Evolutionary conservation across 2,329 filamentous ascomycete genomes (phyloP), one percentile per base, ranked within the genome.

Genomic region (Neofusicoccum cordaticola): DNA sequence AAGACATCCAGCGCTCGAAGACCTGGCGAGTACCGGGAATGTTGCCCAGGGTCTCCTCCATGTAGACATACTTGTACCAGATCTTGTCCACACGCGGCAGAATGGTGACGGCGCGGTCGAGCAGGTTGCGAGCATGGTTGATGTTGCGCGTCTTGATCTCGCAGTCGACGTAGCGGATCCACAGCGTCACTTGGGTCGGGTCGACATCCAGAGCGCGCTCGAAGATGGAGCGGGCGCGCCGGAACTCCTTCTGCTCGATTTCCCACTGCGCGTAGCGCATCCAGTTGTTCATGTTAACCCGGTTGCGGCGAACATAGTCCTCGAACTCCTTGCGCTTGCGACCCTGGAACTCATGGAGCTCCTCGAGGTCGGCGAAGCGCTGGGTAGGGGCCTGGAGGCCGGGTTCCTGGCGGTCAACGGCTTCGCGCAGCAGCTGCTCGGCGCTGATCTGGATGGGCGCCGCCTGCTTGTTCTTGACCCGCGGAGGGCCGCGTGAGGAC

Each of bases 31-130:
- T 96, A 41, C 94, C 95, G 2, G 93, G 88, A 56, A 99, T 89
- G 72, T 99, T 97, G 6, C 93, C 93, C 63, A 99, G 85, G 80
- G 94, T 98, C 84, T 99, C 95, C 81, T 98, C 94, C 90, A 97
- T 96, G 77, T 96, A 97, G 31, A 96, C 92, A 82, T 97, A 99
- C 77, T 98, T 98, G 83, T 97, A 99, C 95, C 95, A 99, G 39
- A 99, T 82, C 83, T 98, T 98, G 76, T 98, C 93, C 45, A 98
- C 87, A 65, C 95, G 85, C 4, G 95, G 95, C 44, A 97, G 82
- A 64, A 96, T 91, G 0, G 93, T 93, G 62, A 98, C 92, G n/a
- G 95, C 93, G 63, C 95, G 89, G 76, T 99, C 95, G 61, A 99
- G 86, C 60, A 99, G 80, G 75, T 99, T 99, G 65, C 95, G 85